phyloP scores from a whole-genome alignment of 2,329 filamentous ascomycete genomes.

The Epichloe scottii region DNA sequence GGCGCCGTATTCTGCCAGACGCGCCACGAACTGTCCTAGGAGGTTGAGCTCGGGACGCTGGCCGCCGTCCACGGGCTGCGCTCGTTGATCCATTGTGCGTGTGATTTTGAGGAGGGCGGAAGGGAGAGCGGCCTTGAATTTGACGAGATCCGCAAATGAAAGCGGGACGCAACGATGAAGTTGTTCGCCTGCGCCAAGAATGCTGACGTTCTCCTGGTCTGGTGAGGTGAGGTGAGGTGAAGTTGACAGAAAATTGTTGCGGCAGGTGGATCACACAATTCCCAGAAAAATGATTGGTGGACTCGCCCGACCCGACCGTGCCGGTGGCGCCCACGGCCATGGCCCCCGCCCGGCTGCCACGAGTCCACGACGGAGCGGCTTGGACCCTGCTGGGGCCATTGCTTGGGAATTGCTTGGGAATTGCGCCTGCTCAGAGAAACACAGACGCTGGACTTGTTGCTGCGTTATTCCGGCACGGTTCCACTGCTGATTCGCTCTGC shows the following conservation, averaged over 20 bases:
- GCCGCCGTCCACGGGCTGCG: conserved; percentile 13
- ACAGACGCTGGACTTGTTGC: too few species aligned
- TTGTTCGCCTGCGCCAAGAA: conserved; percentile 1
- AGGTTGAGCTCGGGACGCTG: conserved; percentile 18
- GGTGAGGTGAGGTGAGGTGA: background rate
- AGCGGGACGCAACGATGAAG: background rate
- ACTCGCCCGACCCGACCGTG: background rate
- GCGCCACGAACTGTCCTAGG: conserved; percentile 20
- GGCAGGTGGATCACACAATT: background rate
- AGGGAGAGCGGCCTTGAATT: background rate
- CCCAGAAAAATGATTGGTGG: background rate
- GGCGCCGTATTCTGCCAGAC: conserved; percentile 22
- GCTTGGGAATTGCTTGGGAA: background rate
- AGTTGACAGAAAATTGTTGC: conserved; percentile 3
- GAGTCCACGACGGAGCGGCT: background rate
- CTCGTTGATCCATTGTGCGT: conserved; percentile 12
- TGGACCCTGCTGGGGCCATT: background rate
- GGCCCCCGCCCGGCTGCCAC: background rate
- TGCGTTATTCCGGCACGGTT: too few species aligned
- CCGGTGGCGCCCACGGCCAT: background rate
- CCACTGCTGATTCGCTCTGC: too few species aligned
- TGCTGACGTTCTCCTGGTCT: background rate
- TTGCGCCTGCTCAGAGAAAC: too few species aligned
- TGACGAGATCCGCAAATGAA: background rate
- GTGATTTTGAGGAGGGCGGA: background rate